These are phyloP conservation scores for peach (Prunus persica) DNA, from an alignment of 306 rosid genomes.

Conservation along the genomic window DNA sequence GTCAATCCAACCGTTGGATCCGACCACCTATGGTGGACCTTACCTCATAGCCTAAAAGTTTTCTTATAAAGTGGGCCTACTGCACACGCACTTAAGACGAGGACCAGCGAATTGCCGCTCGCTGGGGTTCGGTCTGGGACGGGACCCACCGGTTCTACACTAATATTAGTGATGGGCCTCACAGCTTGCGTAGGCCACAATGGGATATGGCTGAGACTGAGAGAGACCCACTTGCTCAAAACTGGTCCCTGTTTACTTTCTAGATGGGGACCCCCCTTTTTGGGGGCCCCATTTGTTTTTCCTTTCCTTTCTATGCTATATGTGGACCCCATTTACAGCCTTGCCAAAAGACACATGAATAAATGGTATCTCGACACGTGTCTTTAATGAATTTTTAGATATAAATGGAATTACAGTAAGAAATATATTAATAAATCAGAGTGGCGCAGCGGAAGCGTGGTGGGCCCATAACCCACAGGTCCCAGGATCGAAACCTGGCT, in stretches of 20 bases:
- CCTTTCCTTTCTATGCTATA: background rate
- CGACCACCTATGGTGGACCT: background rate
- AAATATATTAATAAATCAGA: background rate
- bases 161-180: background rate
- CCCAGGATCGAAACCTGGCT: too few species aligned
- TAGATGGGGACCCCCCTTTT: background rate
- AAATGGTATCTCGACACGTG: background rate
- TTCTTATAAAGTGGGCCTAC: background rate
- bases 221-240: background rate
- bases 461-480: too few species aligned
- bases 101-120: background rate
- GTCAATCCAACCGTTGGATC: background rate
- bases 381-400: background rate
- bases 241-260: conserved; percentile 14
- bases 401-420: background rate
- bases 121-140: background rate
- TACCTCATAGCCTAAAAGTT: background rate
- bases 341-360: background rate
- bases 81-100: background rate
- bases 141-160: background rate
- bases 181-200: background rate
- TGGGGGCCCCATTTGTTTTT: background rate
- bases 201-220: conserved; percentile 4
- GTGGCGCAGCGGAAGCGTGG: background rate
- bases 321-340: background rate